Evolutionary conservation across 1,139 yeast species (phyloP), one percentile per base, ranked within the genome.

Genomic region (Nematodospora anomalae): DNA sequence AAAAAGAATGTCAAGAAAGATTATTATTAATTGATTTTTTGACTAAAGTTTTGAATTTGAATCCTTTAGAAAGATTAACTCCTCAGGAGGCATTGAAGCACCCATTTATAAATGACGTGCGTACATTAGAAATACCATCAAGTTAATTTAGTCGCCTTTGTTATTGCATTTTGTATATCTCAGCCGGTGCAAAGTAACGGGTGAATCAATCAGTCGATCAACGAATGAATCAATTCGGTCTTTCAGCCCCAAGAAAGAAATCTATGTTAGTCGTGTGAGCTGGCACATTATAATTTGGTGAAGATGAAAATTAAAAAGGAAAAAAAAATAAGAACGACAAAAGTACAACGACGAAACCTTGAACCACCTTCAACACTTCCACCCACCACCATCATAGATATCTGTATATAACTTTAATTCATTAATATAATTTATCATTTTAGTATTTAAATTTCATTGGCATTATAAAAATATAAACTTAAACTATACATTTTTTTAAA

Each of bases 51-150:
- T 67, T 92, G 42, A 87, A 83, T 49, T 63, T 88, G 55, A 90
- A 90, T 60, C 98, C 98, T 0, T 71, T 92, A 51, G 96, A 90
- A 58, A 74, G 99, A 50, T 83, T 96, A 81, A 88, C 97, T 0
- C 98, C 98, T 8, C 96, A 88, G 50, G 97, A 92, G 58, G 98
- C 97, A 0, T 71, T 84, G 16, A 71, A 80, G 60, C 98, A 94
- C 62, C 97, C 97, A 0, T 92, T 94, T 58, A 79, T 92, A 14
- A 83, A 49, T 33, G 69, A 64, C 41, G 49, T 45, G 13, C 41
- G 33, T 24, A 38, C 43, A n/a, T 36, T 42, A 16, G 44, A 43
- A 10, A 32, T 43, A 30, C 27, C 33, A 8, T 10, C 32, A n/a
- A 20, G n/a, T 28, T n/a, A 16, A 18, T 16, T 23, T 7, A 16